phyloP scores from a whole-genome alignment of 2,329 filamentous ascomycete genomes.

The Bipolaris sorokiniana region DNA sequence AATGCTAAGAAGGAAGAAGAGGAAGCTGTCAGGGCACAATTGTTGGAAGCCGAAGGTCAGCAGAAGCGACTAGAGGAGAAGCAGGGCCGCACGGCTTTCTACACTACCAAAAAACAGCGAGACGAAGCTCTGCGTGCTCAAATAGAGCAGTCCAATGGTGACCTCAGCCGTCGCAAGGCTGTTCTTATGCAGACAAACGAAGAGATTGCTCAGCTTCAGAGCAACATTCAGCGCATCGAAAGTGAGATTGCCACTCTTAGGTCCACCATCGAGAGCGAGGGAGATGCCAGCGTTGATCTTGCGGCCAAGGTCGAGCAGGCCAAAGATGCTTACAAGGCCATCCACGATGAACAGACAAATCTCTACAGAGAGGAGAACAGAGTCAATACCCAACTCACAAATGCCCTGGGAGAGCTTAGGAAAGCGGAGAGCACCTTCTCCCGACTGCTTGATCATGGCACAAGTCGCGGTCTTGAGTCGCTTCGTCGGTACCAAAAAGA shows the following conservation, averaged over 20 bases:
- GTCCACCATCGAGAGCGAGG: constrained; percentile 77
- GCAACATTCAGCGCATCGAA: constrained; percentile 74
- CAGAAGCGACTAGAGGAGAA: constrained; percentile 86
- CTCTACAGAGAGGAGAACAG: constrained; percentile 90
- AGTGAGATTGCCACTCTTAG: constrained; percentile 73
- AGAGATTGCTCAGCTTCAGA: constrained; percentile 75
- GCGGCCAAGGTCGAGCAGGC: constrained; percentile 76
- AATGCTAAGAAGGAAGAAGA: constrained; percentile 76
- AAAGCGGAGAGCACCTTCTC: constrained; percentile 78
- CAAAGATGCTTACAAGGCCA: constrained; percentile 76
- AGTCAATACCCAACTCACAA: constrained; percentile 76
- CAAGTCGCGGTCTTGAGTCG: constrained; percentile 83
- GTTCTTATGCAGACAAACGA: constrained; percentile 84
- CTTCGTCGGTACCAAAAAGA: constrained; percentile 83
- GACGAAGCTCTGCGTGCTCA: constrained; percentile 82
- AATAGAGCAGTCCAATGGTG: constrained; percentile 78
- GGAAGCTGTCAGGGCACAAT: constrained; percentile 68
- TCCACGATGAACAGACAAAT: constrained; percentile 85
- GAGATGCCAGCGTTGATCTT: constrained; percentile 73
- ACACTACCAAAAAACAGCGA: constrained; percentile 85
- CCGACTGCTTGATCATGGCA: constrained; percentile 87
- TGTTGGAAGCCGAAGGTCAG: constrained; percentile 77
- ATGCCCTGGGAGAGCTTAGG: constrained; percentile 76
- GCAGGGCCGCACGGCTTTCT: constrained; percentile 85
- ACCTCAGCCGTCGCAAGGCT: constrained; percentile 79